Percentiles rank a stretch among this genome's conserved stretches.
Conservation (phyloP, 169 alveolate species). For the Plasmodium inui region DNA sequence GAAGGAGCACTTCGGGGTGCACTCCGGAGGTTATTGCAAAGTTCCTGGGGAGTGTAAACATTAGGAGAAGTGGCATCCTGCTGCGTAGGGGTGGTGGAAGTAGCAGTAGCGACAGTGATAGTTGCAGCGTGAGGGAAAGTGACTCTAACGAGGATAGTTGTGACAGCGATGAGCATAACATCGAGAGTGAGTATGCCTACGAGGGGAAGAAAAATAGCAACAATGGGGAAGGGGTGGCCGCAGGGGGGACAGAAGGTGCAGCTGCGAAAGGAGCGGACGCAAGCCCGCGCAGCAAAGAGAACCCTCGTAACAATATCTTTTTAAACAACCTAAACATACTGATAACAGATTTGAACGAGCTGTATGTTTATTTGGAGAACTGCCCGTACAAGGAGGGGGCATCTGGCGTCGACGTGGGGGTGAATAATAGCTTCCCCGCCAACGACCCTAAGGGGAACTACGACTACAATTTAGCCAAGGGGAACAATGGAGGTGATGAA, state of each 20-base stretch:
- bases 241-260: background rate
- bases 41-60: background rate
- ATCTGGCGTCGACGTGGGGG: background rate
- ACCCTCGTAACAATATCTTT: constrained; percentile 18
- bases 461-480: background rate
- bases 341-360: constrained; percentile 37
- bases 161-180: background rate
- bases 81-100: background rate
- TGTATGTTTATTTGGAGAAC: constrained; percentile 47
- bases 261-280: background rate
- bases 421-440: background rate
- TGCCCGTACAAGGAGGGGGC: background rate
- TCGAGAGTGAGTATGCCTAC: background rate
- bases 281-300: background rate
- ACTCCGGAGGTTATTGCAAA: background rate
- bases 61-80: background rate
- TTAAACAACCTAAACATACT: constrained; percentile 42
- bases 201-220: background rate
- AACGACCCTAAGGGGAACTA: background rate
- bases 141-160: constrained; percentile 1
- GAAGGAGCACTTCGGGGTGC: background rate
- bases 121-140: background rate
- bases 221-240: background rate
- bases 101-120: background rate
- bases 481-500: background rate